Evolutionary conservation across 495 filamentous ascomycete genomes (phyloP).

Genomic region (Xylaria venustula): DNA sequence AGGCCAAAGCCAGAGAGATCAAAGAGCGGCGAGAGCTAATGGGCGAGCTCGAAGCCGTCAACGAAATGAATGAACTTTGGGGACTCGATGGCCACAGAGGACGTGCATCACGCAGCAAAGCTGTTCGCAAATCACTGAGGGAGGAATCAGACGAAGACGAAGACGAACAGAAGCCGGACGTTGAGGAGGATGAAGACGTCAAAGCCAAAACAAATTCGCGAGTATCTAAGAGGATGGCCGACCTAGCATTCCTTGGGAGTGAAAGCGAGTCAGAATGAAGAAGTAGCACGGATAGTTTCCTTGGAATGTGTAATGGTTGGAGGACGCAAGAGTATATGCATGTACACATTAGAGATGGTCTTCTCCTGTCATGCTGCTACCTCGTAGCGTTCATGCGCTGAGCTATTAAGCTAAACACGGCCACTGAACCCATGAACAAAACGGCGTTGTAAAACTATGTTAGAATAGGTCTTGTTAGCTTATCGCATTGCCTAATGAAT

Average conservation of each 20-base stretch:
- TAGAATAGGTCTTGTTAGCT: not conserved
- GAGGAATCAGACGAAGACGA: constrained; percentile 36
- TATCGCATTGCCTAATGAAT: not conserved
- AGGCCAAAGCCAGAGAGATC: constrained; percentile 79
- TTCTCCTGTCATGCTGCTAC: constrained; percentile 20
- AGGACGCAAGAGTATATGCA: too few species aligned
- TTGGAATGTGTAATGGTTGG: not conserved
- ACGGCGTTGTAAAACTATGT: constrained; percentile 94
- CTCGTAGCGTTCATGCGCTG: constrained; percentile 59
- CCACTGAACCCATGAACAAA: constrained; percentile 91
- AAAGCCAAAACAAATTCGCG: constrained; percentile 22
- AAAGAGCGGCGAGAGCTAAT: constrained; percentile 79
- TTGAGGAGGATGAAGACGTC: constrained; percentile 27
- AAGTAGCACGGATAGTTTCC: not conserved
- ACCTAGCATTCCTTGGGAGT: constrained; percentile 43
- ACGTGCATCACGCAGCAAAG: constrained; percentile 33
- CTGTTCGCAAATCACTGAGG: constrained; percentile 25
- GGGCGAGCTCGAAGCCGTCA: constrained; percentile 77
- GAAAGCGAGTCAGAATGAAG: constrained; percentile 49
- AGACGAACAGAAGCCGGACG: constrained; percentile 23
- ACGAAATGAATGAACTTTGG: constrained; percentile 76
- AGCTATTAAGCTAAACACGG: constrained; percentile 86
- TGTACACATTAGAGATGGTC: not conserved
- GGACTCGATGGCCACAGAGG: constrained; percentile 47
- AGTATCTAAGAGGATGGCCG: constrained; percentile 36